Evolutionary conservation across 306 rosid species (phyloP), one percentile per base, ranked within the genome.

Genomic region (Medicago arabica): DNA sequence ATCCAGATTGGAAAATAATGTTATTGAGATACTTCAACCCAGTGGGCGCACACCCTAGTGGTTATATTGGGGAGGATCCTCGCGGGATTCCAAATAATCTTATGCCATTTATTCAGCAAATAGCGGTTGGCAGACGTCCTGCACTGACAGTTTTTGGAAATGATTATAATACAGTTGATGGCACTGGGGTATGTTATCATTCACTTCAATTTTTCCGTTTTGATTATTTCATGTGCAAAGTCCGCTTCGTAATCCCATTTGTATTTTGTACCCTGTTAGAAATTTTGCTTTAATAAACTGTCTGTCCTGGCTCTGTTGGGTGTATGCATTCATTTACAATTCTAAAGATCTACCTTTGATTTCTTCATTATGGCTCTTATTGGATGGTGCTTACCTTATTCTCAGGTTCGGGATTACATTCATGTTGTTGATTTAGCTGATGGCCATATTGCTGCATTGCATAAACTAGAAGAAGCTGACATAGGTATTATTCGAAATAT

Each of bases 61-160:
- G 99, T 49, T 19, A 76, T 77, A 92, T 96, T 83, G 99, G 99
- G 70, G 99, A 96, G 89, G 98, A 96, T 83, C 99, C 99, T 74
- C 86, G 76, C 4, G 99, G 99, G 71, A 85, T 88, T 72, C 99
- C 99, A 23, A 96, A 96, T 84, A 96, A 96, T 55, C 96, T 96
- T 81, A 96, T 96, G 99, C 98, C 99, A 10, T 96, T 92, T 49
- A 96, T 96, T 77, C 99, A 96, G 90, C 99, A 96, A 92, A 94
- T 92, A 81, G 99, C 98, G 7, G 99, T 96, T 74, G 98, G 96
- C 54, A 87, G 98, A 79, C 90, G 96, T 7, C 88, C 92, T 31
- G 88, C 98, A 54, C 80, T 96, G 82, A 92, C 98, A 10, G 91
- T 96, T 60, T 96, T 75, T 70, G 99, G 99, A 79, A 89, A 74